Conservation (phyloP, 1,284 basidiomycete genomes). For the Waitea zeae region DNA sequence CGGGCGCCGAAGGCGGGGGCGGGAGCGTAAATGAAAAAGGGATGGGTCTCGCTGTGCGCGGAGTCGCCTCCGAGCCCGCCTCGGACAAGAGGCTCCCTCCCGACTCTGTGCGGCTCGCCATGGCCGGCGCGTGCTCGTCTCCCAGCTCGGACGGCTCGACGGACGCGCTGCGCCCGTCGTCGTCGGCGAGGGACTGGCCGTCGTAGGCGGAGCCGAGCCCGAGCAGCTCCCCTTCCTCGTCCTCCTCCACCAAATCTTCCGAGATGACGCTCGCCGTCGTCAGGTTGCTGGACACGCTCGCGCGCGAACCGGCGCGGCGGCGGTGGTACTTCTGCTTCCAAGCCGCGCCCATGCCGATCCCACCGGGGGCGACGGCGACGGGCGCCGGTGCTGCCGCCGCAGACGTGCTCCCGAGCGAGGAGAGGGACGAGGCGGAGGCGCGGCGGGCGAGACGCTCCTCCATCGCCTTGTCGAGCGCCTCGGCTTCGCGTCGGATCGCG, state of each 20-base stretch:
- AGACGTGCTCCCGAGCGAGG: constrained; percentile 37
- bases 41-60: constrained; percentile 10
- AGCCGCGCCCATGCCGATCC: constrained; percentile 44
- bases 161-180: constrained; percentile 19
- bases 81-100: too few species aligned
- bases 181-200: constrained; percentile 16
- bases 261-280: constrained; percentile 53
- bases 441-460: constrained; percentile 62
- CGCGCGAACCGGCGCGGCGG: constrained; percentile 41
- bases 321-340: constrained; percentile 42
- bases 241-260: constrained; percentile 66
- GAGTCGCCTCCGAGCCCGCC: too few species aligned
- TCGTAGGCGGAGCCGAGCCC: constrained; percentile 55
- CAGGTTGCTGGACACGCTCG: constrained; percentile 49
- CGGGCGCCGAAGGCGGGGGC: constrained; percentile 35
- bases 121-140: neutral
- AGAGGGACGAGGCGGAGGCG: constrained; percentile 26
- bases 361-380: constrained; percentile 15
- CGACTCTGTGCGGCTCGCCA: neutral
- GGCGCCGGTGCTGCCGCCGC: neutral
- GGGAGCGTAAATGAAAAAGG: constrained; percentile 12
- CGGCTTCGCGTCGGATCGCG: constrained; percentile 55
- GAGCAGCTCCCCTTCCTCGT: constrained; percentile 54
- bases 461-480: constrained; percentile 67
- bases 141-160: constrained; percentile 27